A percentile compares a stretch with the other conserved stretches of the same genome.
Evolutionary conservation across 305 asterid genomes (phyloP).

Genomic region (Galium porrigens): DNA sequence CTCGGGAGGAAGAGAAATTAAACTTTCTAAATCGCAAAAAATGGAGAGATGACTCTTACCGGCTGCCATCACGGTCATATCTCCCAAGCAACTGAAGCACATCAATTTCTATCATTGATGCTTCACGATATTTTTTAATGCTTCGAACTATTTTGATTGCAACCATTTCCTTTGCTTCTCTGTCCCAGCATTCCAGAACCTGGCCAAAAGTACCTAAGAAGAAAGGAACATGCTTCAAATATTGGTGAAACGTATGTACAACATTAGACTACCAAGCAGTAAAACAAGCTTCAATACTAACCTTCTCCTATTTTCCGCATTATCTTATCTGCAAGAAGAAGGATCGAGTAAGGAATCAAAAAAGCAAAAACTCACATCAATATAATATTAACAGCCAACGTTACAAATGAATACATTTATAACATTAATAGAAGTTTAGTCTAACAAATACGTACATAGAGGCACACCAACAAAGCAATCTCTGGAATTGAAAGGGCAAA

Average conservation of each 20-base stretch:
- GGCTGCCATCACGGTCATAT: constrained; percentile 31
- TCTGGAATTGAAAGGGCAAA: neutral
- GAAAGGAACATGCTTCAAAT: neutral
- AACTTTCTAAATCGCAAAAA: neutral
- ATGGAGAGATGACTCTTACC: constrained; percentile 24
- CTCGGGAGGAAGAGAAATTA: constrained; percentile 12
- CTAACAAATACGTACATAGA: neutral
- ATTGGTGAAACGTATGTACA: neutral
- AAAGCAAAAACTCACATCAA: neutral
- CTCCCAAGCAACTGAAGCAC: constrained; percentile 38
- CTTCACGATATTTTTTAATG: constrained; percentile 40
- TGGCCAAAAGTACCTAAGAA: constrained; percentile 40
- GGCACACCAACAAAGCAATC: neutral
- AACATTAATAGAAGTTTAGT: neutral
- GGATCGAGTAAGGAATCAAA: constrained; percentile 12
- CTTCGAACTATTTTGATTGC: constrained; percentile 37
- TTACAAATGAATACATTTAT: constrained; percentile 1
- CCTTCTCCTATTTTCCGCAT: constrained; percentile 41
- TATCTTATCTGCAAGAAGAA: constrained; percentile 37
- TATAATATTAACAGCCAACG: constrained; percentile 2
- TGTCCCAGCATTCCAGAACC: constrained; percentile 45
- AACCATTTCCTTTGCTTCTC: constrained; percentile 29
- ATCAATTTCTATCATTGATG: constrained; percentile 37
- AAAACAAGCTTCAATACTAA: constrained; percentile 11
- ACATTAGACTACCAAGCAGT: neutral